Evolutionary conservation across 2,329 filamentous ascomycete species (phyloP).

Genomic region (Fusarium aywerte): DNA sequence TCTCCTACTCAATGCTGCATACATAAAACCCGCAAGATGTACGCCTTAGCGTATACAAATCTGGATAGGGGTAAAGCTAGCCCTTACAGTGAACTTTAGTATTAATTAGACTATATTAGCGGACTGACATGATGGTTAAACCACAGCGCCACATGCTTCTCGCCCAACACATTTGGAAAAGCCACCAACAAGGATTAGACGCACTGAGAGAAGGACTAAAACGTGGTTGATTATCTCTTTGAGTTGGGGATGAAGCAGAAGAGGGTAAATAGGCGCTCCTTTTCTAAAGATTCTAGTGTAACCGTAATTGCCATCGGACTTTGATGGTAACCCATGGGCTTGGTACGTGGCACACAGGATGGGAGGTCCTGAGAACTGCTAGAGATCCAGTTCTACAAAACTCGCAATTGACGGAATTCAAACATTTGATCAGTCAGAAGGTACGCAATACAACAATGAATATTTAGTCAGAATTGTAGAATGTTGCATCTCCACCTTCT

Average conservation of each 20-base stretch:
- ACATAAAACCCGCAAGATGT: background rate
- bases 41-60: background rate
- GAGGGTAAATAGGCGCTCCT: background rate
- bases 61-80: background rate
- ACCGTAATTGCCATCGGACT: background rate
- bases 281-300: background rate
- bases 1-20: background rate
- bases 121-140: slow-evolving; percentile 7
- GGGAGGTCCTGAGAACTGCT: background rate
- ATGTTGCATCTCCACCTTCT: background rate
- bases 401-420: too few relatives aligned
- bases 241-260: background rate
- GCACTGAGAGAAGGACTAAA: background rate
- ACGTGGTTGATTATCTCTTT: slow-evolving; percentile 1
- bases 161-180: background rate
- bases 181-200: too few relatives aligned
- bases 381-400: too few relatives aligned
- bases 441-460: background rate
- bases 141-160: slow-evolving; percentile 23
- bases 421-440: slow-evolving; percentile 9
- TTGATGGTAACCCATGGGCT: background rate
- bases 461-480: background rate
- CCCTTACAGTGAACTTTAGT: too few relatives aligned
- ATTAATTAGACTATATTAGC: background rate
- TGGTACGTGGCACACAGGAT: background rate